Base-by-base conservation (phyloP, 345 rosid species). In the Excoecaria agallocha region DNA sequence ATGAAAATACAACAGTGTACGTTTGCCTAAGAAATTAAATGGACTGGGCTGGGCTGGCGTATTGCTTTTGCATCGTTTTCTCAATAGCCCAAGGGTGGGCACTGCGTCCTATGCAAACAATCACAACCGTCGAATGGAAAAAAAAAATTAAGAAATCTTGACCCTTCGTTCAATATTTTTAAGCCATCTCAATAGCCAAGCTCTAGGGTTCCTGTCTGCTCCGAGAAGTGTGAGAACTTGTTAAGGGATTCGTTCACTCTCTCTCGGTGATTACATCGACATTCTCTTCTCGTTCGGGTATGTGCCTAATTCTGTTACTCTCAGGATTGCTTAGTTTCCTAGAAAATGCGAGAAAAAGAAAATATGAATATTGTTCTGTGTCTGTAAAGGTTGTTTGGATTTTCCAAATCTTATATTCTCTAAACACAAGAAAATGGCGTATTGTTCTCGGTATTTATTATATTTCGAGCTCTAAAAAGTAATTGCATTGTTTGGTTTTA, bases 181-280 rank as follows among this genome's bases (percentile, higher is more conserved):
- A 70, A 39, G 19, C 20, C 35, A 24, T 22, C 52, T 41, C 3
- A 41, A 41, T n/a, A 12, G n/a, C 7, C 43, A 24, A 71, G 1
- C 43, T 25, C 74, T 71, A 71, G 74, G 73, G 73, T 70, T 70
- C 55, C 50, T 37, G 8, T 70, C 37, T 39, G 64, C 6, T 57
- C 52, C 12, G 51, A 49, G 20, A 38, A 54, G 30, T 19, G 20
- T 0, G 49, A 22, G 4, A 64, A 38, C 43, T 12, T 60, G 3
- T 1, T 35, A 4, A 20, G 9, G 35, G 6, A 3, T 11, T n/a
- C 6, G 17, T 67, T 8, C 66, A 3, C 20, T 4, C 25, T 12
- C 63, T 8, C 63, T 20, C 50, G 4, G 25, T 24, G 24, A 20
- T 48, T 6, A 11, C 38, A 25, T 7, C 39, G 70, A 49, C 37